Percentiles rank a stretch among this genome's conserved stretches.
These are phyloP conservation scores for Suzukiozyma palmioleophila DNA, from an alignment of 1,139 yeast species.

Conservation along the genomic window DNA sequence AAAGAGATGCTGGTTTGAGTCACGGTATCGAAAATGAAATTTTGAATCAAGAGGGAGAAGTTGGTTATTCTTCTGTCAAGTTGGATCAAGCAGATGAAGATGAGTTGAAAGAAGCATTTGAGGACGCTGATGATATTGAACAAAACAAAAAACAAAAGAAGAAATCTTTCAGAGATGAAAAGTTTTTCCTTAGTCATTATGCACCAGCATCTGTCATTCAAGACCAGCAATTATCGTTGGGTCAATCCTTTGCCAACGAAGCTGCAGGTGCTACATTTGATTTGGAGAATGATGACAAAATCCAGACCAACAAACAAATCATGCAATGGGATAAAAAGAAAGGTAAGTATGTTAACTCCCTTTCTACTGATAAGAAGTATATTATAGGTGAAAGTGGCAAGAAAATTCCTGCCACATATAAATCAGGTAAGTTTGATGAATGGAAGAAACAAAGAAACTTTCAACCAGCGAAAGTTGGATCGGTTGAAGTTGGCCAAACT, in stretches of 20 bases:
- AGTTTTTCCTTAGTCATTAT: conserved; percentile 81
- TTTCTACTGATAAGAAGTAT: conserved; percentile 76
- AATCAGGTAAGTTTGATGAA: conserved; percentile 86
- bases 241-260: conserved; percentile 72
- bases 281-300: conserved; percentile 71
- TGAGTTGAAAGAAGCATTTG: conserved; percentile 49
- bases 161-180: conserved; percentile 70
- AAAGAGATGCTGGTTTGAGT: conserved; percentile 69
- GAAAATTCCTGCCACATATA: conserved; percentile 84
- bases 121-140: conserved; percentile 56
- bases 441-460: conserved; percentile 79
- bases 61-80: conserved; percentile 41
- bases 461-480: conserved; percentile 49
- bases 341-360: conserved; percentile 82
- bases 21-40: conserved; percentile 74
- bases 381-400: conserved; percentile 96
- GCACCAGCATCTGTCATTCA: conserved; percentile 80
- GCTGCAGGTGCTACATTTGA: conserved; percentile 86
- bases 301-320: conserved; percentile 50
- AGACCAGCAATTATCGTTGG: conserved; percentile 69
- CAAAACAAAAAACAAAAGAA: conserved; percentile 25
- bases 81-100: conserved; percentile 36
- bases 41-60: conserved; percentile 49
- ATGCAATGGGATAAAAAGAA: conserved; percentile 94
- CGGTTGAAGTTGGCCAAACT: conserved; percentile 39